Conservation (phyloP, 768 basidiomycete genomes). For the Amanita pallidorosea region DNA sequence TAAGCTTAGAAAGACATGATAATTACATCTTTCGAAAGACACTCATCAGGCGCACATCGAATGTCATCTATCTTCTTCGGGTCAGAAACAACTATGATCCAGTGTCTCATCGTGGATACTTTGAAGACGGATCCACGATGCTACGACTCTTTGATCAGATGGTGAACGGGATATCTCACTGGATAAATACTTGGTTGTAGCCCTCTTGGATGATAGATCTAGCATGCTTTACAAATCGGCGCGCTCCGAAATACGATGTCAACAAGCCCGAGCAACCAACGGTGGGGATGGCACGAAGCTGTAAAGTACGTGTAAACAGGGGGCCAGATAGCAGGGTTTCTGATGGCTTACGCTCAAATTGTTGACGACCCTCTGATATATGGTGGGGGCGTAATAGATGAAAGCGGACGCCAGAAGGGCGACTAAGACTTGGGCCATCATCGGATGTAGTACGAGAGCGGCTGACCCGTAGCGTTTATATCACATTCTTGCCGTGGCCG, state of each 20-base stretch:
- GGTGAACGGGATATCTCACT: background rate
- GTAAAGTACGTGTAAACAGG: background rate
- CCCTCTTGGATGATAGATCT: no score
- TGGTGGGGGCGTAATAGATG: no score
- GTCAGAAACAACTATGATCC: constrained; percentile 33
- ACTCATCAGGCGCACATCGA: constrained; percentile 31
- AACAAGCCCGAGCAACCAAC: constrained; percentile 3
- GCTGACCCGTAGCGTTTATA: no score
- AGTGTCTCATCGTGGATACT: constrained; percentile 29
- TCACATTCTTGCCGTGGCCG: no score
- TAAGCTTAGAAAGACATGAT: background rate
- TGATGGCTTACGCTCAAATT: no score
- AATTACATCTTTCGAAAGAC: constrained; percentile 22
- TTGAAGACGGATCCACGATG: constrained; percentile 25
- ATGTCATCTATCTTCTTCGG: constrained; percentile 31
- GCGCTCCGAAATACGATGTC: constrained; percentile 16
- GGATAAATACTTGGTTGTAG: constrained; percentile 15
- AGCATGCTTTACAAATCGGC: constrained; percentile 16
- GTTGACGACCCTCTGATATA: no score
- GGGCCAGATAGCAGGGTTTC: no score
- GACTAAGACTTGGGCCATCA: no score
- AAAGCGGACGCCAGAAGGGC: no score
- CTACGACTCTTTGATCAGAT: constrained; percentile 5
- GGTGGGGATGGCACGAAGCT: background rate
- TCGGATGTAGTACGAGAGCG: no score